Conservation (phyloP, 495 filamentous ascomycete species). For the Aspergillus ostianus region DNA sequence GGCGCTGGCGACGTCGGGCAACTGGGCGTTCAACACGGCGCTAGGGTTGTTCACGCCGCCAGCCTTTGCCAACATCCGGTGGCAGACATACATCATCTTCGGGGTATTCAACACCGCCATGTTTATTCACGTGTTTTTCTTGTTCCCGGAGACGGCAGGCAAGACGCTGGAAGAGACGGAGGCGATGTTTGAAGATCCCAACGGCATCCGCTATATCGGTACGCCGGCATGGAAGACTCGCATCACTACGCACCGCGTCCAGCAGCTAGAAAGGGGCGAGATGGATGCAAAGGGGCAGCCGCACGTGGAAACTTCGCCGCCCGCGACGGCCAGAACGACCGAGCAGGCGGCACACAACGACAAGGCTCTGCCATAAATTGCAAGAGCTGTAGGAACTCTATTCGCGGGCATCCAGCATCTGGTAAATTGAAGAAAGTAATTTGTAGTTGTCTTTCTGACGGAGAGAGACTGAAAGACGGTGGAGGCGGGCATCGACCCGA, state of each 20-base stretch:
- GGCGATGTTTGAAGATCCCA: slow-evolving; percentile 62
- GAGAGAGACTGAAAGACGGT: too few species aligned
- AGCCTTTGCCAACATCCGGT: slow-evolving; percentile 67
- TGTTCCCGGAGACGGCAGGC: slow-evolving; percentile 77
- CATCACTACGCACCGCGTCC: background rate
- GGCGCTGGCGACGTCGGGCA: slow-evolving; percentile 63
- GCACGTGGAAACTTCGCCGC: background rate
- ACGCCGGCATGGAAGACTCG: slow-evolving; percentile 67
- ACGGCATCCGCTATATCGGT: slow-evolving; percentile 61
- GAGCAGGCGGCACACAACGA: background rate
- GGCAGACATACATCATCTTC: slow-evolving; percentile 74
- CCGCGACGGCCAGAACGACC: background rate
- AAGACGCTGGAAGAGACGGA: slow-evolving; percentile 80
- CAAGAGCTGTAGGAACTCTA: too few species aligned
- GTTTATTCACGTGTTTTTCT: slow-evolving; percentile 71
- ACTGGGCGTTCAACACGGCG: slow-evolving; percentile 79
- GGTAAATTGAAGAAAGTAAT: too few species aligned
- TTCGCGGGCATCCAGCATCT: too few species aligned
- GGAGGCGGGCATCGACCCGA: too few species aligned
- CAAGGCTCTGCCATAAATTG: background rate
- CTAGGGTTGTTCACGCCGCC: slow-evolving; percentile 72
- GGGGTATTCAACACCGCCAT: slow-evolving; percentile 69
- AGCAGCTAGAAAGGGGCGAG: slow-evolving; percentile 10
- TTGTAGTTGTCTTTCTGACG: background rate
- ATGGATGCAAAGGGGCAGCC: slow-evolving; percentile 7